These are phyloP conservation scores for Populus simonii DNA, from an alignment of 345 rosid genomes.

Conservation along the genomic window DNA sequence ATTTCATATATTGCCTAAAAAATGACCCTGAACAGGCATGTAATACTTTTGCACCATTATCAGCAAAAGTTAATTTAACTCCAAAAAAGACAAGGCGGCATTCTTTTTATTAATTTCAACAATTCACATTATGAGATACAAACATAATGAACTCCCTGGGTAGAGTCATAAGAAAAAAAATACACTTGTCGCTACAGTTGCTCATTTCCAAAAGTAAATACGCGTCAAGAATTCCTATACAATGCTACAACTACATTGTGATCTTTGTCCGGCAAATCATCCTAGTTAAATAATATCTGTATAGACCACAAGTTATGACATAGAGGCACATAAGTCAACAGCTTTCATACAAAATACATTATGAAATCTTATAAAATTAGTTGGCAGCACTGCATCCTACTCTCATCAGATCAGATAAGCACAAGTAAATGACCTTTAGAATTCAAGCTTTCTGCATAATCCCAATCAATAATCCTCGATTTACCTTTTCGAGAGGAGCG, in stretches of 20 bases:
- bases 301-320: slow-evolving; percentile 8
- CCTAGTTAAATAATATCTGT: slow-evolving; percentile 1
- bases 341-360: slow-evolving; percentile 8
- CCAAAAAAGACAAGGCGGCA: not conserved
- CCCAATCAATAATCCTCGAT: slow-evolving; percentile 43
- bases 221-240: slow-evolving; percentile 25
- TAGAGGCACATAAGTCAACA: slow-evolving; percentile 14
- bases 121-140: not conserved
- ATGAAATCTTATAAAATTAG: slow-evolving; percentile 12
- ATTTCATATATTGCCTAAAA: not conserved
- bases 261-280: slow-evolving; percentile 6
- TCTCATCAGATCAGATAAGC: slow-evolving; percentile 7
- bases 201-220: slow-evolving; percentile 7
- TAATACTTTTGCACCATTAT: not conserved
- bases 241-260: slow-evolving; percentile 12
- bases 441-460: slow-evolving; percentile 56
- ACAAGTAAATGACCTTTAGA: slow-evolving; percentile 23
- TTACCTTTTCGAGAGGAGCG: slow-evolving; percentile 44
- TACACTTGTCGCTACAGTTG: slow-evolving; percentile 3
- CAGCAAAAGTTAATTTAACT: not conserved
- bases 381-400: not conserved
- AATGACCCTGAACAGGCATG: not conserved
- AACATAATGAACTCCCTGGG: not conserved
- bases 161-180: not conserved
- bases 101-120: not conserved